phyloP scores from a whole-genome alignment of 441 rosid species.

The Geranium incanum region DNA sequence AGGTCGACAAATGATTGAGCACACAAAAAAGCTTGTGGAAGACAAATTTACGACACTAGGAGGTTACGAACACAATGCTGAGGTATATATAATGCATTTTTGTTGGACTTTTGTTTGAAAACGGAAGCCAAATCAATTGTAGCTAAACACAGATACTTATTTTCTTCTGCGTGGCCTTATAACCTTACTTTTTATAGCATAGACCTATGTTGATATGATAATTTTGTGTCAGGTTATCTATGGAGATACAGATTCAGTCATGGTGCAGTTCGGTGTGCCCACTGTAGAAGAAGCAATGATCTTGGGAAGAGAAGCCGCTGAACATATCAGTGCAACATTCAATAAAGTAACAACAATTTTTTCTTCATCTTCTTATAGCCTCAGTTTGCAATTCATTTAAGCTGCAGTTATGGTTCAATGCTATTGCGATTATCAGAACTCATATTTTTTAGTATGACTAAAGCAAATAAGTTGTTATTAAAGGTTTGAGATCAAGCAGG shows the following conservation, averaged over 20 bases:
- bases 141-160: background rate
- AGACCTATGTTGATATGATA: constrained; percentile 8
- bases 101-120: background rate
- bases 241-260: constrained; percentile 98
- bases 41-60: constrained; percentile 69
- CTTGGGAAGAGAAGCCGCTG: constrained; percentile 96
- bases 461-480: background rate
- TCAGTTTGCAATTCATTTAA: background rate
- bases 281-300: constrained; percentile 79
- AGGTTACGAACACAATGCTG: constrained; percentile 82
- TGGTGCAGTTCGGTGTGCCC: constrained; percentile 94
- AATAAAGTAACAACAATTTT: constrained; percentile 39
- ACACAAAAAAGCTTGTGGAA: constrained; percentile 81
- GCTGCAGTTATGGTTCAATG: background rate
- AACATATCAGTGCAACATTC: constrained; percentile 74
- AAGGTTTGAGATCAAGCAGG: background rate
- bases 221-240: constrained; percentile 63
- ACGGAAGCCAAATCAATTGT: background rate
- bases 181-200: constrained; percentile 2
- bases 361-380: background rate
- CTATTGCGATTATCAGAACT: background rate
- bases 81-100: constrained; percentile 37
- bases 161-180: constrained; percentile 6
- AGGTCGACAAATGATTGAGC: constrained; percentile 99
- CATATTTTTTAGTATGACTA: background rate